Percentiles rank a stretch among this genome's conserved stretches.
Conservation (phyloP, 2,329 filamentous ascomycete genomes). For the Venturia effusa region DNA sequence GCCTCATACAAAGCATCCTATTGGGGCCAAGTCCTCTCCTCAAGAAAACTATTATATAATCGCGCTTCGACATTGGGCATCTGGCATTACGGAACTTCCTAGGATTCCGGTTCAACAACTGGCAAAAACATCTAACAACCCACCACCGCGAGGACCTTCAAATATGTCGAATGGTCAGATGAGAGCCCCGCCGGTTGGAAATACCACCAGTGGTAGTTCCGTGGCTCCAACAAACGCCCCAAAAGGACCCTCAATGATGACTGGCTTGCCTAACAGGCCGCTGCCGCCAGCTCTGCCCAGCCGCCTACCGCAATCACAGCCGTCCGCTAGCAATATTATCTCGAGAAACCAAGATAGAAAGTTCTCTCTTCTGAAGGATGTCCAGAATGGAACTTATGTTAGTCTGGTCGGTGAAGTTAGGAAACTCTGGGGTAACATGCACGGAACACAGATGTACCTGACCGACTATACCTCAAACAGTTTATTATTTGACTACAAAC, state of each 20-base stretch:
- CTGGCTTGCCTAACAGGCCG: neutral
- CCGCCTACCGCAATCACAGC: neutral
- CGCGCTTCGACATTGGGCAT: slow-evolving; percentile 16
- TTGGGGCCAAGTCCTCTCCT: slow-evolving; percentile 14
- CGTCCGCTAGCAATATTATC: neutral
- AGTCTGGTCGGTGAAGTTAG: slow-evolving; percentile 66
- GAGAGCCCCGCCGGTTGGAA: neutral
- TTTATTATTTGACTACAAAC: slow-evolving; percentile 46
- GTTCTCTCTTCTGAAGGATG: slow-evolving; percentile 54
- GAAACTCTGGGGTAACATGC: slow-evolving; percentile 36
- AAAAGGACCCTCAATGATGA: slow-evolving; percentile 8
- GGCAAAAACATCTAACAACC: neutral
- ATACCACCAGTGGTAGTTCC: neutral
- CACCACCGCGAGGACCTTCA: neutral
- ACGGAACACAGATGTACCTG: slow-evolving; percentile 55
- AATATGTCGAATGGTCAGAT: neutral
- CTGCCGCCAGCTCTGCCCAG: neutral
- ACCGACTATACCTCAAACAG: slow-evolving; percentile 73
- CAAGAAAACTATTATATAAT: slow-evolving; percentile 25
- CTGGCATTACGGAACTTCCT: neutral
- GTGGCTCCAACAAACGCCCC: neutral
- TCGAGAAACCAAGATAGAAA: slow-evolving; percentile 30
- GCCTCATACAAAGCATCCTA: slow-evolving; percentile 8
- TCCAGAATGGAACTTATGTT: slow-evolving; percentile 46
- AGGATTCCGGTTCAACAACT: neutral